Percentiles rank a stretch among this genome's conserved stretches.
phyloP scores from a whole-genome alignment of 352 stramenopile genomes.

The Globisporangium recalcitrans region DNA sequence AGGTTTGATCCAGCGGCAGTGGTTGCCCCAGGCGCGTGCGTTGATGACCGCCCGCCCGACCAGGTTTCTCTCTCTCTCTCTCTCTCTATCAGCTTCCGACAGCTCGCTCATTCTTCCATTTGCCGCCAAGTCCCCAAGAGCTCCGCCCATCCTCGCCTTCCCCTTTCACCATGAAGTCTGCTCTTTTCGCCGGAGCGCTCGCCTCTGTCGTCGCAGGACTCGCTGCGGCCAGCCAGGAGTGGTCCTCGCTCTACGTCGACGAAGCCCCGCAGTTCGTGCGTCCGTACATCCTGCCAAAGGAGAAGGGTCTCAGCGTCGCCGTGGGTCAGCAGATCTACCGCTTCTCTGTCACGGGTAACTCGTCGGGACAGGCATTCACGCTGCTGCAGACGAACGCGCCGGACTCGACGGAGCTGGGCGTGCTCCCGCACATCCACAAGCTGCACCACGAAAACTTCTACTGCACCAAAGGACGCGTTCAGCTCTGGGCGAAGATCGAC shows the following conservation, averaged over 20 bases:
- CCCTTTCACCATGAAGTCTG: constrained; percentile 6
- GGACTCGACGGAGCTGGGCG: constrained; percentile 37
- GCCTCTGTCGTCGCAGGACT: neutral
- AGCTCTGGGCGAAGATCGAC: constrained; percentile 41
- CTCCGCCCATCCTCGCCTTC: neutral
- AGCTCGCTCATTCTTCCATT: neutral
- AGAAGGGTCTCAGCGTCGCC: constrained; percentile 27
- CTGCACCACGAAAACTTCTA: constrained; percentile 60
- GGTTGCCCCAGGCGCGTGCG: neutral
- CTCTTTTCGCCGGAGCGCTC: constrained; percentile 9
- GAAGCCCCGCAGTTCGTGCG: constrained; percentile 33
- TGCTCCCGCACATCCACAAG: constrained; percentile 54
- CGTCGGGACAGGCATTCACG: constrained; percentile 34
- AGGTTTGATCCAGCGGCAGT: too few species aligned
- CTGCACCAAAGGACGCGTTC: constrained; percentile 42
- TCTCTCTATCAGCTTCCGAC: neutral
- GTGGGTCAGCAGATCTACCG: constrained; percentile 44
- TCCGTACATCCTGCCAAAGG: constrained; percentile 48
- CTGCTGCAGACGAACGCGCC: constrained; percentile 44
- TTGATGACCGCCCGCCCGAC: neutral
- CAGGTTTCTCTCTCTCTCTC: too few species aligned
- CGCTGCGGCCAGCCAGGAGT: constrained; percentile 1
- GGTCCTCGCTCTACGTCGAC: constrained; percentile 34
- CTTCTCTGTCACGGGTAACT: constrained; percentile 48
- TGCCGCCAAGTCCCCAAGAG: neutral